Evolutionary conservation across 768 basidiomycete genomes (phyloP), one percentile per base, ranked within the genome.

Genomic region (Hydnum rufescens): DNA sequence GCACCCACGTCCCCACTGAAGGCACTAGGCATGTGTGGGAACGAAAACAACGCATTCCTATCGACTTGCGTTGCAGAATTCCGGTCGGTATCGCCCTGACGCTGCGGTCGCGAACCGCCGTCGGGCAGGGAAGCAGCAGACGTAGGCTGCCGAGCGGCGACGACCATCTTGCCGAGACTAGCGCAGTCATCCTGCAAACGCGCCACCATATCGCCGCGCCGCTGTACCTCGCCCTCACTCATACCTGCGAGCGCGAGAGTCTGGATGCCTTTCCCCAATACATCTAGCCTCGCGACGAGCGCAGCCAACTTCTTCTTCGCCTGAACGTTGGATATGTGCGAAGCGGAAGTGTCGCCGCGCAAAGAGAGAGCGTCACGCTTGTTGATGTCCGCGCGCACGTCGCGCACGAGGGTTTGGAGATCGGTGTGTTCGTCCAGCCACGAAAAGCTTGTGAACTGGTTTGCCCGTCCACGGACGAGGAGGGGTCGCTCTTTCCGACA

Each of bases 391-490:
- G 89, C 81, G 58, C 89, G 82, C 55, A 92, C 73, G 59, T 80
- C 77, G 34, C 92, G 78, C 43, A 88, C 71, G 30, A 78, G 74
- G 13, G 76, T 68, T 62, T 87, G 83, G 5, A 93, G 66, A 51
- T 81, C 78, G 51, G 75, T 66, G 60, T 90, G 85, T 64, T 95
- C 93, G 56, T 90, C 83, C 16, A 95, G 73, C 92, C 93, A 96
- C 42, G 78, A 76, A 5, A 85, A 68, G 1, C 76, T 71, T 0
- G 85, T 82, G 65, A 86, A 86, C 54, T 75, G 73, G 29, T 63
- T 60, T 18, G 59, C 47, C 63, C 54, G 56, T 57, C 53, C 8
- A 25, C 19, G 26, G 53, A 28, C 43, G 34, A n/a, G 34, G 34
- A 47, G 34, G 30, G 23, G 13, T 57, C 55, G 48, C 4, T 43